A percentile compares a stretch with the other conserved stretches of the same genome.
Conservation (phyloP, 177 flowering plant species). For the Vitis hybrid region DNA sequence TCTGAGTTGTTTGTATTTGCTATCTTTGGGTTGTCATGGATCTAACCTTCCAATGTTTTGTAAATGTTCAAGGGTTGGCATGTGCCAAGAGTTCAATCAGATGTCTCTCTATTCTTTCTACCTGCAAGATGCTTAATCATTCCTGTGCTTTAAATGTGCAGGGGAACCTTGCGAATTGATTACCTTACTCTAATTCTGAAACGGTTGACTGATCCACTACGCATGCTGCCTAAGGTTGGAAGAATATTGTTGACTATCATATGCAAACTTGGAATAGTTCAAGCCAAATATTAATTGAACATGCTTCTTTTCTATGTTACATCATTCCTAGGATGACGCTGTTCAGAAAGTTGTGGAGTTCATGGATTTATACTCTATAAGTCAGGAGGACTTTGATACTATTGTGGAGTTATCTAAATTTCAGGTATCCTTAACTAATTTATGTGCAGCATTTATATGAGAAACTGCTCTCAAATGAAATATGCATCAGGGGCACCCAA, state of each 20-base stretch:
- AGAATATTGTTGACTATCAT: not conserved
- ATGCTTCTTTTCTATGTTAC: conserved; percentile 5
- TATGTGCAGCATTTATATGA: not conserved
- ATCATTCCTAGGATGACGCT: conserved; percentile 71
- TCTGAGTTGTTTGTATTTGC: too few species aligned
- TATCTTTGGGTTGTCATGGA: too few species aligned
- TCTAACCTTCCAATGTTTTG: too few species aligned
- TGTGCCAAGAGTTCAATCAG: too few species aligned
- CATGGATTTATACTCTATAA: conserved; percentile 86
- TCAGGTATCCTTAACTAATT: conserved; percentile 35
- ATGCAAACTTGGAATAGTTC: not conserved
- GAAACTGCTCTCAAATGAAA: not conserved
- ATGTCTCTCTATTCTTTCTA: too few species aligned
- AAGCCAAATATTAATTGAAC: not conserved
- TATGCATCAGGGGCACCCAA: conserved; percentile 63
- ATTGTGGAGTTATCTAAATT: conserved; percentile 80
- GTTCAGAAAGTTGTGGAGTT: conserved; percentile 78
- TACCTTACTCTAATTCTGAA: conserved; percentile 69
- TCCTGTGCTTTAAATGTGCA: conserved; percentile 26
- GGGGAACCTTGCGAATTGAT: conserved; percentile 76
- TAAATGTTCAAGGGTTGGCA: too few species aligned
- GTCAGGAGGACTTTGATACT: conserved; percentile 87
- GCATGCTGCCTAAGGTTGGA: conserved; percentile 70
- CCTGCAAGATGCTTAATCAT: conserved; percentile 10
- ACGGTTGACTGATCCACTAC: conserved; percentile 72